Evolutionary conservation across 305 asterid species (phyloP).

Genomic region (Fraxinus albicans): DNA sequence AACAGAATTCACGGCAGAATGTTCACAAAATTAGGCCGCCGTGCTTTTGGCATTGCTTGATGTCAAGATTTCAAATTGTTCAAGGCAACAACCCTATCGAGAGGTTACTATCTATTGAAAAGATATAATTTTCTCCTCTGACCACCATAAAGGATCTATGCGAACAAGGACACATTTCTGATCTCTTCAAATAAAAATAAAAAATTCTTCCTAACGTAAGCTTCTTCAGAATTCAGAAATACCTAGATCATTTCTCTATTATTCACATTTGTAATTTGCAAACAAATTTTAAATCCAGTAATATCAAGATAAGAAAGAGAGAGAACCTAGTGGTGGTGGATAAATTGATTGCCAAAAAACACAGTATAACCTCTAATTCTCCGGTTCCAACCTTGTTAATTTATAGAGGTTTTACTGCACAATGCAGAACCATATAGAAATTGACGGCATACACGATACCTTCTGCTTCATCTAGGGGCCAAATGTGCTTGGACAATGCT

Average conservation of each 20-base stretch:
- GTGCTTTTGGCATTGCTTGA: neutral
- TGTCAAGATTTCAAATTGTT: neutral
- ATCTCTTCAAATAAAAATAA: neutral
- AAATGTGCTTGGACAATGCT: constrained; percentile 40
- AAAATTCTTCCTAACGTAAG: neutral
- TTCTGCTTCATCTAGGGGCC: constrained; percentile 36
- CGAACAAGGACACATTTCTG: neutral
- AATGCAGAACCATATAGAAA: neutral
- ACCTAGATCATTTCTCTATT: neutral
- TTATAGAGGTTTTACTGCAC: neutral
- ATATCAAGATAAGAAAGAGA: neutral
- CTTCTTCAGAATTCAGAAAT: neutral
- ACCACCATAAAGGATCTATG: neutral
- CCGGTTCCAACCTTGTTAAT: neutral
- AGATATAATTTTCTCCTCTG: neutral
- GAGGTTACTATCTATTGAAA: neutral
- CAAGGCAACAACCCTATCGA: neutral
- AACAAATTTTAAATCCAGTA: neutral
- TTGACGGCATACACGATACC: neutral
- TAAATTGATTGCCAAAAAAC: neutral
- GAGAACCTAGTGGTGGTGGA: neutral
- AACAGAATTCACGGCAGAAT: neutral
- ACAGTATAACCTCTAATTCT: too few species aligned
- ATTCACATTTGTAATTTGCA: neutral
- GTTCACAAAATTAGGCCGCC: neutral